Base-by-base conservation (phyloP, 495 filamentous ascomycete genomes). In the Lasiosphaeria ovina region DNA sequence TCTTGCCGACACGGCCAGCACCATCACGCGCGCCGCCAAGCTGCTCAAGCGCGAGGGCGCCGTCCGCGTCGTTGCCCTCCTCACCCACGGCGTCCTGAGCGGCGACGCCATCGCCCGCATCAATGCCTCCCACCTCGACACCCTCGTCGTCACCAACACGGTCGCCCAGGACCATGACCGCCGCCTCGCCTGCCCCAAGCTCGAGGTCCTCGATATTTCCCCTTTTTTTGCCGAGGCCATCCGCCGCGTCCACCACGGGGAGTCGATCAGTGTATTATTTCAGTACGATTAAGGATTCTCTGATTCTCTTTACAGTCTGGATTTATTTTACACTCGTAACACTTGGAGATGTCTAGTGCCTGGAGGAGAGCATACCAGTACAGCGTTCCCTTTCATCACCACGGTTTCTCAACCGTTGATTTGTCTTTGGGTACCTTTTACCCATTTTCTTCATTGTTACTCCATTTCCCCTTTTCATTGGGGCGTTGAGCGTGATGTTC, bases 151-250 rank as follows among this genome's bases (percentile, higher is more conserved):
- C 54, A 98, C 94, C 67, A 98, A 98, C 75, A 92, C 87, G 34
- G 92, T 98, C 12, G 89, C 93, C 56, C 95, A 98, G 72, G 79
- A 86, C 14, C 87, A 92, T 55, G 88, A 97, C 74, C 66, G 69
- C 81, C 71, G 79, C 76, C 51, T 11, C 47, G 60, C 72, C 79
- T 58, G 93, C 69, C 83, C 85, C 4, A 98, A 98, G 79, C 80
- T 98, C n/a, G 92, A 95, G 74, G 92, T 97, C 60, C 73, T 98
- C 63, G 95, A 98, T 66, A 85, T 98, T 44, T 90, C 90, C 35
- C 82, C 87, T 57, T 85, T 94, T 59, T 98, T 98, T 78, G 94
- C 92, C 45, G 94, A 98, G 87, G 93, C 94, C 10, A 96, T 98
- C 66, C 86, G 94, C 58, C 82, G 94, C 53, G 95, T 98, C 51